phyloP scores from a whole-genome alignment of 768 basidiomycete genomes.

The Lepiota venenata region DNA sequence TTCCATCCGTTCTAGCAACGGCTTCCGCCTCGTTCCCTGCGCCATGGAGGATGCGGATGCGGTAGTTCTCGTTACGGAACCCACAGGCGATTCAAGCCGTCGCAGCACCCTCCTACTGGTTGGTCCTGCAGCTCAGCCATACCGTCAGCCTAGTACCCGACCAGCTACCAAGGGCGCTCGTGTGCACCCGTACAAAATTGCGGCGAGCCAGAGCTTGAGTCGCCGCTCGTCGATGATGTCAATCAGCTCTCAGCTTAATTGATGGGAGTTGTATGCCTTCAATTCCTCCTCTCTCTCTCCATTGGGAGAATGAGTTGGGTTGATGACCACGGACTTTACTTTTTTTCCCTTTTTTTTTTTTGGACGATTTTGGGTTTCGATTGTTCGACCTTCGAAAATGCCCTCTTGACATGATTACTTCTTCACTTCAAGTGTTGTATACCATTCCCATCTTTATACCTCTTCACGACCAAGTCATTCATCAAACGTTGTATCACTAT shows the following conservation, averaged over 20 bases:
- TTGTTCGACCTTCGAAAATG: background rate
- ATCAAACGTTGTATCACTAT: background rate
- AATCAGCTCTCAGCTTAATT: background rate
- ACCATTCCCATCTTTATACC: background rate
- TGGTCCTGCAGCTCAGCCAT: slow-evolving; percentile 42
- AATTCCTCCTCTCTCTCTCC: no score
- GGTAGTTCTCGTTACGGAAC: slow-evolving; percentile 41
- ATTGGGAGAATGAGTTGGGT: no score
- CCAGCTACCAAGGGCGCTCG: slow-evolving; percentile 43
- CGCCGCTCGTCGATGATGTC: slow-evolving; percentile 5
- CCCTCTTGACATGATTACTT: background rate
- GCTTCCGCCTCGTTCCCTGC: slow-evolving; percentile 45
- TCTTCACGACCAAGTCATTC: background rate
- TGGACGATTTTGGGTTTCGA: background rate
- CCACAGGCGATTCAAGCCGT: slow-evolving; percentile 8
- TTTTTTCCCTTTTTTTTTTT: background rate
- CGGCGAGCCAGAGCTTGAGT: slow-evolving; percentile 1
- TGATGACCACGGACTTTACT: background rate
- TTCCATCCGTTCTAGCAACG: slow-evolving; percentile 17
- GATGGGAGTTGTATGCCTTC: background rate
- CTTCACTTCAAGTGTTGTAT: background rate
- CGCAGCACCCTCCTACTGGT: slow-evolving; percentile 41
- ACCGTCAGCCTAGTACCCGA: slow-evolving; percentile 37
- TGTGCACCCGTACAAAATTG: slow-evolving; percentile 48
- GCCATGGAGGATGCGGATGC: slow-evolving; percentile 52